These are phyloP conservation scores for Mucor plumbeus DNA, from an alignment of 371 early-diverging fungal genomes.

Conservation along the genomic window DNA sequence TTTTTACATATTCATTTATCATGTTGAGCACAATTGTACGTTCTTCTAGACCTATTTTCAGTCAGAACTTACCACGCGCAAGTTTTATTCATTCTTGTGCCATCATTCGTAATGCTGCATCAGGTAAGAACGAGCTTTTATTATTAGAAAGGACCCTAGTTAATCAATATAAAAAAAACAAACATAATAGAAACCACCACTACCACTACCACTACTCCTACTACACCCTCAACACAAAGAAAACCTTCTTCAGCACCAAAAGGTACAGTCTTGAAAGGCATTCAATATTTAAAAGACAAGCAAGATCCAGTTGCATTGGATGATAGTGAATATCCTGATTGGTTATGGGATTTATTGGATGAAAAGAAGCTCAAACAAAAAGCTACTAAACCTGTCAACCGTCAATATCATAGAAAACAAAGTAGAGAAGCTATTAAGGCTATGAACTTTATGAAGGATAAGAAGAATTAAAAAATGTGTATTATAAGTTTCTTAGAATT, in stretches of 20 bases:
- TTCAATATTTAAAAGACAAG: conserved; percentile 82
- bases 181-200: not conserved
- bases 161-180: not conserved
- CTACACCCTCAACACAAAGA: conserved; percentile 4
- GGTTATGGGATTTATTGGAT: conserved; percentile 90
- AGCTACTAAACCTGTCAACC: conserved; percentile 54
- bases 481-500: conserved; percentile 2
- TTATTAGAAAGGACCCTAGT: conserved; percentile 10
- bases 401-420: conserved; percentile 68
- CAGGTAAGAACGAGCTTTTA: conserved; percentile 10
- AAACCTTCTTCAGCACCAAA: conserved; percentile 59
- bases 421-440: conserved; percentile 74
- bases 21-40: conserved; percentile 25
- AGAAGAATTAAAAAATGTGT: conserved; percentile 60
- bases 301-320: conserved; percentile 87
- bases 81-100: conserved; percentile 20
- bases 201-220: conserved; percentile 2
- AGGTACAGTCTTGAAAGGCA: conserved; percentile 84
- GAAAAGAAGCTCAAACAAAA: conserved; percentile 59
- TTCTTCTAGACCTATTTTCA: conserved; percentile 15
- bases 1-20: not conserved
- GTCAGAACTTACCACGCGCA: conserved; percentile 18
- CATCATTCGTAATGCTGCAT: conserved; percentile 16
- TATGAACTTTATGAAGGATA: conserved; percentile 80
- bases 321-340: conserved; percentile 88